Evolutionary conservation across 140 eudicot genomes (phyloP), one percentile per base, ranked within the genome.

Genomic region (Erigeron philadelphicus): DNA sequence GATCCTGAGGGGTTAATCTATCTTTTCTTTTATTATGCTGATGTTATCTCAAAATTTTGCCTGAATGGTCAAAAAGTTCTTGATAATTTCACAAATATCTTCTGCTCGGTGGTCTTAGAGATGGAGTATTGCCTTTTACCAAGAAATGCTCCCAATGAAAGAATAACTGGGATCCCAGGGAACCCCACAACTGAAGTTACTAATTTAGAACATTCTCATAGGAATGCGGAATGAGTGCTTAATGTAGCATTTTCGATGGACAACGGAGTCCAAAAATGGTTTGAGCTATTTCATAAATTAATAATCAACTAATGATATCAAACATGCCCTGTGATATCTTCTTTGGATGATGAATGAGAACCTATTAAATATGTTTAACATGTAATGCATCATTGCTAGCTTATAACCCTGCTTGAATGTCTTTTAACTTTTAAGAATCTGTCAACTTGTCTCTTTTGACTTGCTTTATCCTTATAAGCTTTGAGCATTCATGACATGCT

Each of bases 31-130:
- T 61, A 61, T 59, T 57, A 19, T 21, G 55, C 48, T 58, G 31
- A 58, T 71, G n/a, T 10, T 58, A 15, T 59, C 60, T 31, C 3
- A 3, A 46, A 71, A 11, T 4, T 17, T 13, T 40, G 67, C 65
- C 25, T 60, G 46, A 47, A 9, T 40, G 19, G 55, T 71, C 57
- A 71, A 40, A 49, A 45, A 59, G 45, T 52, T 55, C 17, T 71
- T 46, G 49, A 61, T 47, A 47, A 59, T 16, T 45, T 59, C 68
- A 72, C 68, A 61, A 13, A 72, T 72, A 72, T 72, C n/a, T 61
- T 61, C 61, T 72, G 76, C 10, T 72, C 62, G 70, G 59, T 72
- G 76, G 70, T 72, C 70, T 72, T 72, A 61, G 70, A 72, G 76
- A 71, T 60, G 76, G 63, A 61, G 62, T 72, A 48, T 72, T 1